Conservation (phyloP, 176 grass and related monocot genomes). For the Pharus latifolius region DNA sequence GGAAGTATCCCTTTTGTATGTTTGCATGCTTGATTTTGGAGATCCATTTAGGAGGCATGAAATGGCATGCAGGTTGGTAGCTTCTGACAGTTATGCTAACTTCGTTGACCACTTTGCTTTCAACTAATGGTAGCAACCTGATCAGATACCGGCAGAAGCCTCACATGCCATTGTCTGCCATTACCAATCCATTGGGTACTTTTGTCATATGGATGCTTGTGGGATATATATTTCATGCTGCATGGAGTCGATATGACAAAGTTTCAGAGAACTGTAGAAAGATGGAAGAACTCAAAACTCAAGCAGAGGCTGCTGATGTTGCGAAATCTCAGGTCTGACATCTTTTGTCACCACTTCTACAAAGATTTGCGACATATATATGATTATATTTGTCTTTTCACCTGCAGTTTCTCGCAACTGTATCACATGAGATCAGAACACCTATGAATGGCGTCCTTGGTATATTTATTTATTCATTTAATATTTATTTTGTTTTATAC, state of each 20-base stretch:
- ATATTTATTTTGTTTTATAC: no score
- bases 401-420: constrained; percentile 90
- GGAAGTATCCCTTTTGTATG: constrained; percentile 41
- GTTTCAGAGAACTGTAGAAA: constrained; percentile 91
- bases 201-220: constrained; percentile 83
- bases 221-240: constrained; percentile 73
- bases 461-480: constrained; percentile 27
- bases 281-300: constrained; percentile 87
- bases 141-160: constrained; percentile 67
- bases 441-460: constrained; percentile 97
- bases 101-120: constrained; percentile 13
- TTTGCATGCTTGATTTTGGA: constrained; percentile 91
- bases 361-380: no score
- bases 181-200: constrained; percentile 54
- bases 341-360: background rate
- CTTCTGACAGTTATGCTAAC: background rate
- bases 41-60: constrained; percentile 91
- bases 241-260: constrained; percentile 74
- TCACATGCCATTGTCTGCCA: constrained; percentile 51
- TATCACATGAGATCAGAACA: constrained; percentile 98
- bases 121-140: constrained; percentile 17
- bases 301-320: constrained; percentile 91
- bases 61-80: constrained; percentile 82
- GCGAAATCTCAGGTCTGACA: constrained; percentile 79
- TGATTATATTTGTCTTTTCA: constrained; percentile 1